These are phyloP conservation scores for Rhodamnia rubescens DNA, from an alignment of 345 rosid species.

Conservation along the genomic window DNA sequence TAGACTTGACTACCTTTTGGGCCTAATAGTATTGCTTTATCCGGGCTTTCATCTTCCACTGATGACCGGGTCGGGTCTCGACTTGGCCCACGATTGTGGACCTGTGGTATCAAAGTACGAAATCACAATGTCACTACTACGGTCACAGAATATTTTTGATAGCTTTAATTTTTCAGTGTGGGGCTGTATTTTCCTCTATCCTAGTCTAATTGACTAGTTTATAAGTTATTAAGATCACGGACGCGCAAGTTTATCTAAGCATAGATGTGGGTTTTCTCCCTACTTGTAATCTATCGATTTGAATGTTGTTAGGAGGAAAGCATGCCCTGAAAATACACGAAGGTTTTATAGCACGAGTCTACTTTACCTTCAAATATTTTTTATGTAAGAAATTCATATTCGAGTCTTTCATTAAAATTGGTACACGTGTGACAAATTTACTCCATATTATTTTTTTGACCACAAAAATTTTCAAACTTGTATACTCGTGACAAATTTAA, in stretches of 20 bases:
- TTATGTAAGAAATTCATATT: background rate
- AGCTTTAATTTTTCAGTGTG: background rate
- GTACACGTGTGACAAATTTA: too few species aligned
- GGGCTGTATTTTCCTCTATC: background rate
- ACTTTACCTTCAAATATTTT: background rate
- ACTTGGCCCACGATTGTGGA: background rate
- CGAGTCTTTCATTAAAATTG: too few species aligned
- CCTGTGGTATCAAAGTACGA: background rate
- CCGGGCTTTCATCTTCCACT: background rate
- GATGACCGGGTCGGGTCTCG: background rate
- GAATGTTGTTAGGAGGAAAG: background rate
- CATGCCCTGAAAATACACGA: background rate
- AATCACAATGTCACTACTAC: background rate
- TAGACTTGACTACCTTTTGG: background rate
- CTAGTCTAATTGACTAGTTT: background rate
- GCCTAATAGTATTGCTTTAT: background rate
- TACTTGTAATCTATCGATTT: background rate
- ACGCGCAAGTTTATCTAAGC: background rate
- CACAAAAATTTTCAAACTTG: too few species aligned
- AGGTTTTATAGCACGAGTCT: background rate
- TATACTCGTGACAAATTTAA: too few species aligned
- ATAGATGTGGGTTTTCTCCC: background rate
- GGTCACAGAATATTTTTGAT: background rate
- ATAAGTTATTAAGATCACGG: background rate
- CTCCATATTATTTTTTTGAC: too few species aligned